Base-by-base conservation (phyloP, 2,329 filamentous ascomycete species). In the Neonectria magnoliae region DNA sequence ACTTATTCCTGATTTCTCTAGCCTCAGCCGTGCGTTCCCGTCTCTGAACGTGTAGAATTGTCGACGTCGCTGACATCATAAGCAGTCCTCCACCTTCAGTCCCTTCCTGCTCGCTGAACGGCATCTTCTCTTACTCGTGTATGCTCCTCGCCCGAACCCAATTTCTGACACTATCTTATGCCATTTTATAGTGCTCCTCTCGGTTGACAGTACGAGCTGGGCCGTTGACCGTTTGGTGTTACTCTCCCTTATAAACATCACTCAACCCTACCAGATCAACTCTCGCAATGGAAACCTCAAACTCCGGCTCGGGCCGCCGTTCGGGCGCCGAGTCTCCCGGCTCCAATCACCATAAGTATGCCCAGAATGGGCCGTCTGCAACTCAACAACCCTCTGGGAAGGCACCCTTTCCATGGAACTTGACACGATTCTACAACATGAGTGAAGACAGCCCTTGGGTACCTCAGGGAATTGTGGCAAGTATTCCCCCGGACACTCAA, bases 371-470 rank as follows among this genome's bases (percentile, higher is more conserved):
- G 33, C 10, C 47, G 6, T n/a, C 61, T 6, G 10, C 44, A 11
- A n/a, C 29, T 25, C 50, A 44, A 14, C 54, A 60, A n/a, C 10
- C 8, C 27, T 18, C 67, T 55, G 16, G 36, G 42, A 62, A 63
- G 38, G 63, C 58, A 25, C 71, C 56, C 47, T 71, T 48, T 67
- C 73, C 59, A 22, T 80, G 51, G 62, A 66, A 47, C 71, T 47
- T 75, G 31, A 20, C 62, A n/a, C 62, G 76, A 59, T 84, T 81
- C 77, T 83, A 80, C 64, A 62, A 68, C 8, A 72, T 62, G 20
- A 77, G 79, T 67, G 78, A 83, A 69, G 81, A 75, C 2, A 16
- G 36, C 8, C 83, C 83, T 55, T 85, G 83, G 83, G 73, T 77
- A 20, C 80, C 79, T n/a, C 76, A 70, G 52, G 74, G 68, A 20